Evolutionary conservation across 2,329 filamentous ascomycete species (phyloP).

Genomic region (Laburnicola sp.): DNA sequence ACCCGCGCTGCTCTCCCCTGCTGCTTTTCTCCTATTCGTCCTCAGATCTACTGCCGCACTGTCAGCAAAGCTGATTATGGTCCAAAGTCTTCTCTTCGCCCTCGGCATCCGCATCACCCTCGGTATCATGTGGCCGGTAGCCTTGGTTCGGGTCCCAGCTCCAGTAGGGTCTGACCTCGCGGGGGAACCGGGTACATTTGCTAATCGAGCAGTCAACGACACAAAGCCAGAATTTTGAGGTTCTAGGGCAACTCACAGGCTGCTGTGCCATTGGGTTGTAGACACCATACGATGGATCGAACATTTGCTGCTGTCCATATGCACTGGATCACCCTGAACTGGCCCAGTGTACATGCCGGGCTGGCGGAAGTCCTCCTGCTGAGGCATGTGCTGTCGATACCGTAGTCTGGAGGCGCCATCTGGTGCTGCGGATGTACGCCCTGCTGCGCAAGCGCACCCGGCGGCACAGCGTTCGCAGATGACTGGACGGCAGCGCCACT

Average conservation of each 20-base stretch:
- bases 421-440: conserved; percentile 53
- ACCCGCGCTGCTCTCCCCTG: too few relatives aligned
- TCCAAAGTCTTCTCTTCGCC: conserved; percentile 47
- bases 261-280: conserved; percentile 78
- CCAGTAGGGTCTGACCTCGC: conserved; percentile 43
- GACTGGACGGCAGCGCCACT: conserved; percentile 44
- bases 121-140: conserved; percentile 41
- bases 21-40: too few relatives aligned
- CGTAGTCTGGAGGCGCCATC: conserved; percentile 61
- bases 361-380: conserved; percentile 71
- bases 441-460: conserved; percentile 46
- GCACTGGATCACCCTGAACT: conserved; percentile 71
- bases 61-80: conserved; percentile 18
- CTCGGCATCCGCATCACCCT: conserved; percentile 45
- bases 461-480: conserved; percentile 46
- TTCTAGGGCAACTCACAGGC: conserved; percentile 61
- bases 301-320: conserved; percentile 82
- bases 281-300: conserved; percentile 73
- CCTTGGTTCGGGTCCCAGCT: conserved; percentile 42
- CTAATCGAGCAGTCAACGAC: conserved; percentile 9
- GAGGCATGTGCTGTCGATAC: conserved; percentile 62
- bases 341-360: conserved; percentile 80
- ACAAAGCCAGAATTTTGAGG: neutral
- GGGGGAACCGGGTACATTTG: conserved; percentile 47
- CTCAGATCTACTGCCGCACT: neutral